These are phyloP conservation scores for Pseudonectria foliicola DNA, from an alignment of 2,329 filamentous ascomycete species.

Conservation along the genomic window DNA sequence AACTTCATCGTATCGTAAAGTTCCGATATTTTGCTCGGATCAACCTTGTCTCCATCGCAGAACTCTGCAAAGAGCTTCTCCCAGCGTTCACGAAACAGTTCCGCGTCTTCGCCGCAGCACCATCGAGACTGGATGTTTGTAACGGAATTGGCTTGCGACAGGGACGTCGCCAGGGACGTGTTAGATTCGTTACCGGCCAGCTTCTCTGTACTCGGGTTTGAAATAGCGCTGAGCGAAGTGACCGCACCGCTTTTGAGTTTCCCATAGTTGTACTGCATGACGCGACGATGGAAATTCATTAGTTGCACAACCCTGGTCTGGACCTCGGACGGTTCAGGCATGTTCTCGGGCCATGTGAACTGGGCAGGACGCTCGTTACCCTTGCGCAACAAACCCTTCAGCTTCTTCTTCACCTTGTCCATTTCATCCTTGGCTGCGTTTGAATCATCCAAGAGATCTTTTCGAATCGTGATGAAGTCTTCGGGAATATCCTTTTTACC, in stretches of 20 bases:
- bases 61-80: constrained; percentile 98
- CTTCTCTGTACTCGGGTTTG: constrained; percentile 43
- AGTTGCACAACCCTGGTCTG: constrained; percentile 86
- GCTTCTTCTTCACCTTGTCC: constrained; percentile 99
- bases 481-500: constrained; percentile 77
- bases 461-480: constrained; percentile 83
- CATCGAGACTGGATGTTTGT: constrained; percentile 78
- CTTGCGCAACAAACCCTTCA: constrained; percentile 84
- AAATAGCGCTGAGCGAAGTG: constrained; percentile 53
- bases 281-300: constrained; percentile 93
- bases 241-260: constrained; percentile 65
- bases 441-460: constrained; percentile 92
- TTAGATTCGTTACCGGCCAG: constrained; percentile 33
- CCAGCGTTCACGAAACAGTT: constrained; percentile 94
- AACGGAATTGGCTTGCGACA: constrained; percentile 56
- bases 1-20: constrained; percentile 99
- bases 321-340: constrained; percentile 89
- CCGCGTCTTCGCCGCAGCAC: constrained; percentile 93
- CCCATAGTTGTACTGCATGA: constrained; percentile 91
- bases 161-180: constrained; percentile 38
- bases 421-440: constrained; percentile 99
- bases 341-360: constrained; percentile 96
- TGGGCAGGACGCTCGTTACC: constrained; percentile 91
- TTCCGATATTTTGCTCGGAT: constrained; percentile 97
- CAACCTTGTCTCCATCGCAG: constrained; percentile 93